These are phyloP conservation scores for Dactylellina drechsleri DNA, from an alignment of 2,329 filamentous ascomycete species.

Conservation along the genomic window DNA sequence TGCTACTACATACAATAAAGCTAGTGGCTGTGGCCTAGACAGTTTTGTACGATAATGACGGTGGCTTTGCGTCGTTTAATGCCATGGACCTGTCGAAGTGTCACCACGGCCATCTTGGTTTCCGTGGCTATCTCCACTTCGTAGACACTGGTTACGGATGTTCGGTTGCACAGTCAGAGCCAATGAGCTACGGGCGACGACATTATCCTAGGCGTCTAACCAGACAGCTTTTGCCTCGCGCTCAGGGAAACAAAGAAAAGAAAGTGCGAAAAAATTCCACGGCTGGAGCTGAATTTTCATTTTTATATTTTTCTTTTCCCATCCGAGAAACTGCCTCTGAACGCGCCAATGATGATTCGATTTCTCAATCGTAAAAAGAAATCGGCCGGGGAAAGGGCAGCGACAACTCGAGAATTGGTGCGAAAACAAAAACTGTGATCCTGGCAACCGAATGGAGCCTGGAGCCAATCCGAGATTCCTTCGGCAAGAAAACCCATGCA, in stretches of 20 bases:
- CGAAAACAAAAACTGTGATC: slow-evolving; percentile 27
- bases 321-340: not conserved
- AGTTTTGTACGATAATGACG: slow-evolving; percentile 43
- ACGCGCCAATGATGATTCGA: slow-evolving; percentile 15
- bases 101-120: slow-evolving; percentile 1
- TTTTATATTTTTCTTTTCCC: not conserved
- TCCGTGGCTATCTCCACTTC: slow-evolving; percentile 23
- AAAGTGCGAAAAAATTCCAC: slow-evolving; percentile 8
- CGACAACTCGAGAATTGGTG: slow-evolving; percentile 8
- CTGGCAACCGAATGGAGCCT: slow-evolving; percentile 27
- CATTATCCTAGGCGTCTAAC: slow-evolving; percentile 24
- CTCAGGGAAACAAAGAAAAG: slow-evolving; percentile 6
- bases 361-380: slow-evolving; percentile 16
- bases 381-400: slow-evolving; percentile 35
- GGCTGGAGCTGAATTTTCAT: slow-evolving; percentile 15
- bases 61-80: slow-evolving; percentile 46
- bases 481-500: slow-evolving; percentile 32
- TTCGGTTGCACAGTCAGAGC: slow-evolving; percentile 15
- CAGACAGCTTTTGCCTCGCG: slow-evolving; percentile 37
- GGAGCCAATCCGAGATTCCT: slow-evolving; percentile 23
- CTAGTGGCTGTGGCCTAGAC: slow-evolving; percentile 19
- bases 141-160: slow-evolving; percentile 22
- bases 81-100: slow-evolving; percentile 2
- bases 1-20: slow-evolving; percentile 3
- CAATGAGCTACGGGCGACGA: slow-evolving; percentile 11